Conservation (phyloP, 495 filamentous ascomycete genomes). For the Pseudoneurospora amorphoporcata region DNA sequence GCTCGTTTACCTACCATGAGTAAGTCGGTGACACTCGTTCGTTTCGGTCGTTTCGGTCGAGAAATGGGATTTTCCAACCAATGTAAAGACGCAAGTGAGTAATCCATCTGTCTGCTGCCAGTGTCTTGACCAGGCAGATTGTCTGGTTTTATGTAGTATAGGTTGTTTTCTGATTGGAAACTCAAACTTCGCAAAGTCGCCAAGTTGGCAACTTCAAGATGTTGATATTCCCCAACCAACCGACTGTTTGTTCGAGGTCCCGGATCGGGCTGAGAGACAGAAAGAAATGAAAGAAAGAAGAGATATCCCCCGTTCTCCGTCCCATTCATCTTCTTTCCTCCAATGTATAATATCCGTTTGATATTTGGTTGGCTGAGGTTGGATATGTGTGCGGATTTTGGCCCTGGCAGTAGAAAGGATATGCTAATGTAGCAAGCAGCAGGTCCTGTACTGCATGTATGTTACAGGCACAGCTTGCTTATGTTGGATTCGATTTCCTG, state of each 20-base stretch:
- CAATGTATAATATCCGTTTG: neutral
- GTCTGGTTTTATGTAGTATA: neutral
- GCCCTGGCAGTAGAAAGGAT: neutral
- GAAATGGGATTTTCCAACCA: neutral
- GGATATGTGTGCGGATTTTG: neutral
- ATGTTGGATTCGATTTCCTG: neutral
- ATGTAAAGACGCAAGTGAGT: neutral
- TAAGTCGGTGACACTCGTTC: neutral
- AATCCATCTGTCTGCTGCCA: neutral
- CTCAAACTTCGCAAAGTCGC: neutral
- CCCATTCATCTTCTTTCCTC: neutral
- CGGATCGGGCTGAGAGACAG: neutral
- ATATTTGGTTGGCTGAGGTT: neutral
- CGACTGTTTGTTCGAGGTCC: neutral
- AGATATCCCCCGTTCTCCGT: neutral
- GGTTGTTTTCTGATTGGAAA: neutral
- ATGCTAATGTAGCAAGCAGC: neutral
- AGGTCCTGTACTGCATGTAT: neutral
- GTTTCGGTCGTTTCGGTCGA: neutral
- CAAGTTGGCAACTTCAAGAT: neutral
- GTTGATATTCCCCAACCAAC: neutral
- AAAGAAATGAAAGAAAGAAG: neutral
- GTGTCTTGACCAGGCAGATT: neutral
- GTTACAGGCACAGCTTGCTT: neutral
- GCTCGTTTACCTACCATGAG: neutral